Evolutionary conservation across 345 rosid genomes (phyloP), one percentile per base, ranked within the genome.

Genomic region (Ceriops zippeliana): DNA sequence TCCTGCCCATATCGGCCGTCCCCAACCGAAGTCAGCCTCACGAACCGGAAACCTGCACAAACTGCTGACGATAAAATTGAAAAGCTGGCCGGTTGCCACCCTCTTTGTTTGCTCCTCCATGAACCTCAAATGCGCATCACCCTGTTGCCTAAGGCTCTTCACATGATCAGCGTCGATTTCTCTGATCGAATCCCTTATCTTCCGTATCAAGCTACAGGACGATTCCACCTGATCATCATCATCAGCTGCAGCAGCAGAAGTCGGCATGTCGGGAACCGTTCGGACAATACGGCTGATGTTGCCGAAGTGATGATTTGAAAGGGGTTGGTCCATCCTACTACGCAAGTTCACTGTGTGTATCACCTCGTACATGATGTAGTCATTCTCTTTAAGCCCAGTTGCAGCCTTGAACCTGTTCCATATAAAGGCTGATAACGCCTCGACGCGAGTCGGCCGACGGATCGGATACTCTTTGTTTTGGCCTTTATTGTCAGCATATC

Each of bases 11-110:
- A 19, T 16, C 0, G 71, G 71, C 52, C 22, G 27, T 46, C 71
- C 71, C 63, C 63, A 58, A 4, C 71, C 71, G 24, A 68, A 68
- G 27, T 68, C 71, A n/a, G 46, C 71, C 46, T 68, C 63, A 28
- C 58, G 42, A 5, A 68, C 4, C 0, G 63, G 63, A 59, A 68
- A 59, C 17, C 62, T 57, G 24, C 62, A 56, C 35, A 58, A 58
- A 21, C 63, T 58, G 17, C 52, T 19, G 30, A 68, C 58, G 34
- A 54, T 28, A 61, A 31, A 68, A 1, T 27, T 37, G 5, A 27
- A 53, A 7, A 58, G 63, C 19, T 35, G 54, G 4, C 52, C 70
- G 7, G 22, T 21, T 2, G 38, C 26, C 6, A 58, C 1, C 20
- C n/a, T 37, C 19, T 58, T 20, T 15, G 17, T 46, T 20, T 58